A percentile compares a stretch with the other conserved stretches of the same genome.
phyloP scores from a whole-genome alignment of 352 stramenopile species.

The Pythium phragmitis region DNA sequence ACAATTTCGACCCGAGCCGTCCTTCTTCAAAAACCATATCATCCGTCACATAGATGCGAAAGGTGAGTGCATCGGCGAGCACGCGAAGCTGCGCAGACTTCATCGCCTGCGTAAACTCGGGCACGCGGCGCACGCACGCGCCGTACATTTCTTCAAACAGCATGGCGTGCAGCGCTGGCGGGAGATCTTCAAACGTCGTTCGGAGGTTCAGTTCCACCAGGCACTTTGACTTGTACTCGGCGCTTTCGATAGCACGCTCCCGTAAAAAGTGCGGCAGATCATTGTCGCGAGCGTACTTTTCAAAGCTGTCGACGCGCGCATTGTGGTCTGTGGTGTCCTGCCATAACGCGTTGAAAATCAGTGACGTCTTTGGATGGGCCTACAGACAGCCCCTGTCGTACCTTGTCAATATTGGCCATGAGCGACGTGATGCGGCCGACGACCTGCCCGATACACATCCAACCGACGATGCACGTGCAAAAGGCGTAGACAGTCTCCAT shows the following conservation, averaged over 20 bases:
- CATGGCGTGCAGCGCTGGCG: slow-evolving; percentile 30
- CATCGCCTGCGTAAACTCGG: slow-evolving; percentile 32
- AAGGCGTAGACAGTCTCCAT: slow-evolving; percentile 51
- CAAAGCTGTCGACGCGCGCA: slow-evolving; percentile 54
- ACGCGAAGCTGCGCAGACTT: slow-evolving; percentile 39
- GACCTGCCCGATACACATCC: slow-evolving; percentile 72
- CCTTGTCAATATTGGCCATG: slow-evolving; percentile 62
- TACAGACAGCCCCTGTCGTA: neutral
- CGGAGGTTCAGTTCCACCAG: slow-evolving; percentile 40
- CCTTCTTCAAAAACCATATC: slow-evolving; percentile 57
- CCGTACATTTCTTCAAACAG: slow-evolving; percentile 64
- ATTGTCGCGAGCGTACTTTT: slow-evolving; percentile 61
- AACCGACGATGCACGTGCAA: slow-evolving; percentile 66
- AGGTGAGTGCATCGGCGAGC: slow-evolving; percentile 38
- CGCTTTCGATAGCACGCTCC: slow-evolving; percentile 48
- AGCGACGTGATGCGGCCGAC: slow-evolving; percentile 64
- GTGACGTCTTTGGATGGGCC: neutral
- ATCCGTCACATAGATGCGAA: slow-evolving; percentile 58
- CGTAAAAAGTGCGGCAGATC: slow-evolving; percentile 40
- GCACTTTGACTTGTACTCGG: slow-evolving; percentile 55
- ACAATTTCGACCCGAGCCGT: slow-evolving; percentile 39
- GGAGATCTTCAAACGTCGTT: slow-evolving; percentile 45
- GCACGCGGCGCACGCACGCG: slow-evolving; percentile 30
- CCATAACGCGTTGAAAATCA: neutral
- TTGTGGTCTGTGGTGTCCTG: slow-evolving; percentile 43